Base-by-base conservation (phyloP, 2,329 filamentous ascomycete genomes). In the Fonsecaea monophora region DNA sequence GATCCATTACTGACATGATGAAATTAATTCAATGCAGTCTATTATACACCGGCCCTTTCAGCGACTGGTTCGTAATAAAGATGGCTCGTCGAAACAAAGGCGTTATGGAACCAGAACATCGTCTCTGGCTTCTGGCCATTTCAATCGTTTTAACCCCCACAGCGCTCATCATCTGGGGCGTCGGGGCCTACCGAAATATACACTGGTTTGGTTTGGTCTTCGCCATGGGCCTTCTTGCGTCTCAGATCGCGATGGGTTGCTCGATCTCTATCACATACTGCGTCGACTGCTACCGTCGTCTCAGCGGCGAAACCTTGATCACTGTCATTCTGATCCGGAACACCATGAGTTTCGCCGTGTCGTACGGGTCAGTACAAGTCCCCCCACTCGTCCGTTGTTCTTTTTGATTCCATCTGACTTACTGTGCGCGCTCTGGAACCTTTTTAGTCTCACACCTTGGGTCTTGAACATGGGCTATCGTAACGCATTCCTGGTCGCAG, bases 131-230 rank as follows among this genome's bases (percentile, higher is more conserved):
- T 1, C 69, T 72, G 4, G 30, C 13, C n/a, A 65, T 75, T 0
- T 79, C 78, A 5, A 64, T 80, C 10, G 62, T 85, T 3, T 71
- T 84, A 32, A 75, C 83, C 4, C 81, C 82, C 0, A 78, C 75
- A 9, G 79, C 78, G 0, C 74, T 84, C 3, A 78, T 85, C 45
- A 73, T 84, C 1, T 85, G 83, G 82, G 84, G 84, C 35, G 80
- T 85, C 0, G 83, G 83, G 4, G 82, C 83, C 2, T 81, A 81
- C 50, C 78, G 82, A 38, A 68, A 77, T 4, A 71, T 85, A n/a
- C 83, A 84, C 53, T 83, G 81, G 81, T 78, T 84, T 53, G 84
- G 82, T 1, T 73, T 82, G 5, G 74, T 85, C 2, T 78, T 84
- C 37, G 82, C 80, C 1, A 83, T 84, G 78, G 81, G 80, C 30